Evolutionary conservation across 2,329 filamentous ascomycete genomes (phyloP), one percentile per base, ranked within the genome.

Genomic region (Bipolaris gigantea): DNA sequence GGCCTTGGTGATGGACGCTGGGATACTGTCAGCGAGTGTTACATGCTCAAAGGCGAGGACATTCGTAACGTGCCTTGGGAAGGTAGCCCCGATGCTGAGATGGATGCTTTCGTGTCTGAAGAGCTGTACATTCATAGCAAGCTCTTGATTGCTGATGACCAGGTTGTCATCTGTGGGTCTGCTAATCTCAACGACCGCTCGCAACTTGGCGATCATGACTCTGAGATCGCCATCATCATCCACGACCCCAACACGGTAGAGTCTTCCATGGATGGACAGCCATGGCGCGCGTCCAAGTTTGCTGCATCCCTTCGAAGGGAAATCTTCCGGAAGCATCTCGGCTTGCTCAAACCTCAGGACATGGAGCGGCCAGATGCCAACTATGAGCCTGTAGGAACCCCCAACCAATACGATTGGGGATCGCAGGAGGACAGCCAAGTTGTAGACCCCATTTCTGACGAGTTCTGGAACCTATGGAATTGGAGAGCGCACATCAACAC

Each of bases 291-390:
- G 7, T 87, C 86, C 8, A 82, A 83, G 52, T 92, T 93, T 68
- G 92, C 92, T 1, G 80, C 90, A 5, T 90, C 88, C 1, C 86
- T 97, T 10, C 89, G 93, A 19, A 85, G 92, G 33, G 86, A 92
- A 71, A 84, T 97, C 59, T 96, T 90, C 85, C 86, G 92, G 63
- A 95, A 97, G 77, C 93, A 97, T 71, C 83, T 97, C 1, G 93
- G 93, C 39, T 81, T 96, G 8, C 80, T 96, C 9, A 87, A 83
- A 4, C 83, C 89, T 0, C 91, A 97, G 70, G 79, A 86, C 16
- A 80, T 88, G 55, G 83, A 91, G 51, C 76, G 72, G 6, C 82
- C 81, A 11, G 77, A 85, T 46, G 75, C 78, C 23, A 86, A 86
- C 69, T 85, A 77, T 62, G 76, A 83, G 57, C 84, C 83, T 0